Evolutionary conservation across 2,329 filamentous ascomycete species (phyloP).

Genomic region (Ophiostoma sp.): DNA sequence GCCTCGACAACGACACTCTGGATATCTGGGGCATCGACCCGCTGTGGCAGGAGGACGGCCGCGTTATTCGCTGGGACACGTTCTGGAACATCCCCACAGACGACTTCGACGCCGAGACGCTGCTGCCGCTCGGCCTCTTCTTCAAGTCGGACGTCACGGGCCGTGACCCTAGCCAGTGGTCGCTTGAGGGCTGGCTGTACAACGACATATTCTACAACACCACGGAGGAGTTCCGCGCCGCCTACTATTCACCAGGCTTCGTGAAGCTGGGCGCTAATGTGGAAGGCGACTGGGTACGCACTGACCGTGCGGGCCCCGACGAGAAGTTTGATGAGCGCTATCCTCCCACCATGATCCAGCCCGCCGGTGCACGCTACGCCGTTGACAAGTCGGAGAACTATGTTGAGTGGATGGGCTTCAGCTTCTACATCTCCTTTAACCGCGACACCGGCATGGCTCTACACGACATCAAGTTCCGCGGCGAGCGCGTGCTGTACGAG

Average conservation of each 20-base stretch:
- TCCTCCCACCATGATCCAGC: conserved; percentile 38
- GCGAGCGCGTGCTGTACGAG: conserved; percentile 51
- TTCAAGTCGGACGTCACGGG: conserved; percentile 46
- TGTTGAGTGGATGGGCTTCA: conserved; percentile 48
- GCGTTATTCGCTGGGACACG: conserved; percentile 43
- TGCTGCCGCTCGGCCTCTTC: conserved; percentile 43
- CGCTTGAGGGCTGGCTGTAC: conserved; percentile 48
- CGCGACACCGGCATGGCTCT: conserved; percentile 45
- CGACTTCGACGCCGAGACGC: conserved; percentile 39
- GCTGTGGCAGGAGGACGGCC: conserved; percentile 38
- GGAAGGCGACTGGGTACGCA: conserved; percentile 44
- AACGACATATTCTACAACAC: conserved; percentile 49
- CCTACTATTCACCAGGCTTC: conserved; percentile 41
- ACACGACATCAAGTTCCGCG: conserved; percentile 49
- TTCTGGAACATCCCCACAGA: conserved; percentile 39
- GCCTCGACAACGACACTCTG: conserved; percentile 40
- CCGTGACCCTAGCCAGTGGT: conserved; percentile 47
- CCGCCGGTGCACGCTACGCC: conserved; percentile 38
- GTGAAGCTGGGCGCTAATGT: conserved; percentile 43
- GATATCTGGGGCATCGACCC: conserved; percentile 41
- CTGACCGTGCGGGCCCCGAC: conserved; percentile 37
- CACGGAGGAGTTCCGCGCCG: conserved; percentile 43
- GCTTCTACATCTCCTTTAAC: conserved; percentile 47
- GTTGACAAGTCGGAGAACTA: conserved; percentile 42
- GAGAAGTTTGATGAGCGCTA: conserved; percentile 35